A percentile compares a stretch with the other conserved stretches of the same genome.
Evolutionary conservation across 2,329 filamentous ascomycete genomes (phyloP).

Genomic region (Akanthomyces dipterigenus): DNA sequence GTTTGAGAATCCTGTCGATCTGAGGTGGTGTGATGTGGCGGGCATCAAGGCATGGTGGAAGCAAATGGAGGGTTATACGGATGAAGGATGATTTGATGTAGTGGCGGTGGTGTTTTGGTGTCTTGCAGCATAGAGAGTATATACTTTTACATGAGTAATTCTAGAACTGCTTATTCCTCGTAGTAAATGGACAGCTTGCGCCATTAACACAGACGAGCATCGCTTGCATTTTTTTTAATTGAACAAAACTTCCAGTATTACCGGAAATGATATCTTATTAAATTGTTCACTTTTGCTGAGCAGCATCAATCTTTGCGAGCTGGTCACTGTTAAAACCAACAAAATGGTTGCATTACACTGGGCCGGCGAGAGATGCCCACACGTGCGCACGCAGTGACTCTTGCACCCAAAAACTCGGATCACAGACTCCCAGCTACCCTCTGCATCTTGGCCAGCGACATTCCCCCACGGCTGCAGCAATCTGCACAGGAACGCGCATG

Average conservation of each 20-base stretch:
- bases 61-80: constrained; percentile 15
- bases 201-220: neutral
- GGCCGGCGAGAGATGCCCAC: neutral
- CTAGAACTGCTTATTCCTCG: neutral
- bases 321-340: neutral
- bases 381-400: constrained; percentile 2
- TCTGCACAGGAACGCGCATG: neutral
- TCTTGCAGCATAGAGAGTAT: too few species aligned
- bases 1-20: constrained; percentile 39
- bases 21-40: constrained; percentile 44
- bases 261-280: neutral
- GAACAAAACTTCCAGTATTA: neutral
- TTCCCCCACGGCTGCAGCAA: neutral
- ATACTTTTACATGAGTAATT: too few species aligned
- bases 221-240: neutral
- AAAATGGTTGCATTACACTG: neutral
- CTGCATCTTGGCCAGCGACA: neutral
- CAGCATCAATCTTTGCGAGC: neutral
- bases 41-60: constrained; percentile 41
- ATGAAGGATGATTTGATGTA: neutral
- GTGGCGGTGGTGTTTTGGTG: too few species aligned
- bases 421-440: neutral
- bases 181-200: neutral
- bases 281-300: neutral
- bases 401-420: neutral